Evolutionary conservation across 2,329 filamentous ascomycete genomes (phyloP).

Genomic region (Apiospora kogelbergensis): DNA sequence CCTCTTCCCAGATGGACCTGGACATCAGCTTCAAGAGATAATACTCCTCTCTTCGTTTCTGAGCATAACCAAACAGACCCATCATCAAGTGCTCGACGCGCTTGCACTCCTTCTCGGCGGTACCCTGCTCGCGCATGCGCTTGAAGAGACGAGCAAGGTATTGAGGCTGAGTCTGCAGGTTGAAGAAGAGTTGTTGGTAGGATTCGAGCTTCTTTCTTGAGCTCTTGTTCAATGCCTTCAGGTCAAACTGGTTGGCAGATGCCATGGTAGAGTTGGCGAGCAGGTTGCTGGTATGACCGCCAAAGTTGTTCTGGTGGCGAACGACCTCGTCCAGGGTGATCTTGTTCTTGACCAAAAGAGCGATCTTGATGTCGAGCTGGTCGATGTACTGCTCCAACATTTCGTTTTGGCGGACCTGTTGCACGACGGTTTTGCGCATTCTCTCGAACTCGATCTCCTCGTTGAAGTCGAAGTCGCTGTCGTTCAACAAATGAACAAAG

Average conservation of each 20-base stretch:
- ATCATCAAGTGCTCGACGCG: constrained; percentile 91
- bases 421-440: constrained; percentile 91
- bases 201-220: constrained; percentile 93
- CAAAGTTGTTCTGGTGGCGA: constrained; percentile 94
- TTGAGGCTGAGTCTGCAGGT: constrained; percentile 92
- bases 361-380: constrained; percentile 98
- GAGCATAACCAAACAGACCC: constrained; percentile 94
- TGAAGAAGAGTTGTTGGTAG: constrained; percentile 97
- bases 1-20: constrained; percentile 80
- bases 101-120: constrained; percentile 88
- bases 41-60: constrained; percentile 96
- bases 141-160: constrained; percentile 90
- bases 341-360: constrained; percentile 97
- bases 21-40: constrained; percentile 88
- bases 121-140: constrained; percentile 77
- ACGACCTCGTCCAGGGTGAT: constrained; percentile 98
- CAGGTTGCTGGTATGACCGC: constrained; percentile 81
- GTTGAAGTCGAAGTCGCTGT: constrained; percentile 98
- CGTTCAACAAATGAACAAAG: constrained; percentile 95
- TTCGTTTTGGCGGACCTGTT: constrained; percentile 96
- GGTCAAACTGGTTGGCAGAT: constrained; percentile 88
- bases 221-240: constrained; percentile 96
- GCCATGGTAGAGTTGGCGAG: constrained; percentile 86
- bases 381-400: constrained; percentile 97
- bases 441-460: constrained; percentile 97